Conservation (phyloP, 805 yeast species). For the Spathaspora gorwiae region DNA sequence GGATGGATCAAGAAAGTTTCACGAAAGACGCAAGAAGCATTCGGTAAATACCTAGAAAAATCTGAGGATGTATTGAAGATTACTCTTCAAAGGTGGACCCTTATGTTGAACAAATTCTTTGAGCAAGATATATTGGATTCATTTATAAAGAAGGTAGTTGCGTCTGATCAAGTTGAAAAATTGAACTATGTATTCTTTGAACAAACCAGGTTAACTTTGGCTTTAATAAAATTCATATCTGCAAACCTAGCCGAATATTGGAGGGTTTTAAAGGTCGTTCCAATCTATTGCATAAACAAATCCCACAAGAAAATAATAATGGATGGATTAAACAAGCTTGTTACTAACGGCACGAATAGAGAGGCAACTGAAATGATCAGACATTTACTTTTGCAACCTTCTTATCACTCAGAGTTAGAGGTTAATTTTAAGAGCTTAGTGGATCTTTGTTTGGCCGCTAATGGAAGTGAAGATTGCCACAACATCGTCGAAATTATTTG, state of each 20-base stretch:
- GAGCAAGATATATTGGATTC: constrained; percentile 19
- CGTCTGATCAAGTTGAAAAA: constrained; percentile 10
- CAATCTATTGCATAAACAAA: constrained; percentile 45
- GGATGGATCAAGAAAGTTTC: constrained; percentile 13
- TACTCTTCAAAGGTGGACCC: constrained; percentile 51
- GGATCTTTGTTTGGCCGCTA: not conserved
- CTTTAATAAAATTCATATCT: constrained; percentile 19
- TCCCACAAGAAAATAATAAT: constrained; percentile 13
- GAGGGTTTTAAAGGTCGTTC: constrained; percentile 24
- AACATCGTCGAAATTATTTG: constrained; percentile 35
- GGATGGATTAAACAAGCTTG: constrained; percentile 9
- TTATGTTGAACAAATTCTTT: constrained; percentile 38
- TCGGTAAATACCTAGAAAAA: constrained; percentile 12
- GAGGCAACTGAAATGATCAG: constrained; percentile 16
- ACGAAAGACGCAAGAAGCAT: constrained; percentile 4
- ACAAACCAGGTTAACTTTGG: constrained; percentile 35
- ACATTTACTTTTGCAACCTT: constrained; percentile 46
- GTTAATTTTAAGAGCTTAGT: constrained; percentile 24
- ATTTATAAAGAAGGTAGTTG: constrained; percentile 23
- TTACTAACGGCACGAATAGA: constrained; percentile 1
- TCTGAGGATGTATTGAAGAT: constrained; percentile 8
- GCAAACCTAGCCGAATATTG: constrained; percentile 2
- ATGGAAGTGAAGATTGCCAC: too few relatives aligned
- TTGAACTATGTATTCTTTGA: constrained; percentile 44
- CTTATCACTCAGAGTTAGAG: constrained; percentile 52